Percentiles rank a stretch among this genome's conserved stretches.
Evolutionary conservation across 805 yeast genomes (phyloP).

Genomic region (Peterozyma xylosa): DNA sequence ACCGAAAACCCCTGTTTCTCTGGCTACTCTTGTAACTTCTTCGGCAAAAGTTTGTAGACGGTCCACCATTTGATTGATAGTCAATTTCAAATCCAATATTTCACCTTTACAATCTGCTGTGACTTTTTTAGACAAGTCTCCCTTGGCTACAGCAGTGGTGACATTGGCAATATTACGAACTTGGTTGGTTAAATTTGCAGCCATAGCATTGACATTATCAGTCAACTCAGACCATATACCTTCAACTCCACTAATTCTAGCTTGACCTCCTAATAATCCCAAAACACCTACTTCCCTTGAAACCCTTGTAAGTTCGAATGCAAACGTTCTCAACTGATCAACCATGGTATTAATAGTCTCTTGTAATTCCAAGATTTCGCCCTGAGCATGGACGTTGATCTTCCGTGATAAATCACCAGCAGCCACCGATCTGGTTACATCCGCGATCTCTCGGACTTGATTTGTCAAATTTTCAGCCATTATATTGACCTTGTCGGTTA

Average conservation of each 20-base stretch:
- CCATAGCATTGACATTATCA: slow-evolving; percentile 88
- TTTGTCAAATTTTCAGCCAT: slow-evolving; percentile 85
- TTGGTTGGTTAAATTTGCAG: slow-evolving; percentile 78
- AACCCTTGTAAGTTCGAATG: slow-evolving; percentile 80
- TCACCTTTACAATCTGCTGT: slow-evolving; percentile 83
- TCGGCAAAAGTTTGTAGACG: slow-evolving; percentile 75
- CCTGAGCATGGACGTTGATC: slow-evolving; percentile 87
- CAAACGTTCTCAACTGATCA: slow-evolving; percentile 75
- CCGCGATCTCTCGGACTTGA: slow-evolving; percentile 85
- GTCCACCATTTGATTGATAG: slow-evolving; percentile 86
- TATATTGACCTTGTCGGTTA: slow-evolving; percentile 77
- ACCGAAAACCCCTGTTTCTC: slow-evolving; percentile 81
- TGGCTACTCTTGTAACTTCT: slow-evolving; percentile 81
- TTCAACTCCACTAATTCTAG: slow-evolving; percentile 67
- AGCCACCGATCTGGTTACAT: slow-evolving; percentile 85
- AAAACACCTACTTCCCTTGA: slow-evolving; percentile 88
- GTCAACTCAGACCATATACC: slow-evolving; percentile 87
- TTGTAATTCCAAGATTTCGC: slow-evolving; percentile 79
- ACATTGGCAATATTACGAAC: slow-evolving; percentile 84
- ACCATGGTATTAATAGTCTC: slow-evolving; percentile 87
- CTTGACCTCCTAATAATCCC: slow-evolving; percentile 86
- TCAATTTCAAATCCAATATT: slow-evolving; percentile 69
- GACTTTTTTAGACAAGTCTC: slow-evolving; percentile 73
- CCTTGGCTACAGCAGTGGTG: slow-evolving; percentile 82
- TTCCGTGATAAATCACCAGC: slow-evolving; percentile 77